These are phyloP conservation scores for Hypoxylon sp. DNA, from an alignment of 2,329 filamentous ascomycete species.

Conservation along the genomic window DNA sequence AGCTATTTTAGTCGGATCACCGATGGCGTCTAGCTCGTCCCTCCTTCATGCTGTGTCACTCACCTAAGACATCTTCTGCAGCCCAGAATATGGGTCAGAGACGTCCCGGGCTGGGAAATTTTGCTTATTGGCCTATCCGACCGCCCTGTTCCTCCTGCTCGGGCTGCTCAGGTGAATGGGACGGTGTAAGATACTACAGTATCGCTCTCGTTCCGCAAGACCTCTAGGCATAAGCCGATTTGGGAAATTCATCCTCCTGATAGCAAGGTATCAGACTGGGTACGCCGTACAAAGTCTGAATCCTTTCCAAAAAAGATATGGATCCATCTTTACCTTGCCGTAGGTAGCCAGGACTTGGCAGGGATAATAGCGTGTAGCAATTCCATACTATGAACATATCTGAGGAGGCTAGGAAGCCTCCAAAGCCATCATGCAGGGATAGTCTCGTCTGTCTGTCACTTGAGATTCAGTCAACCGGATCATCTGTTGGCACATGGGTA, in stretches of 20 bases:
- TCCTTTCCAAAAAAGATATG: slow-evolving; percentile 31
- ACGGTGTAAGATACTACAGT: slow-evolving; percentile 32
- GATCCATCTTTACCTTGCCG: slow-evolving; percentile 18
- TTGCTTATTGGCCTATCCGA: slow-evolving; percentile 30
- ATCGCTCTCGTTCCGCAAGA: slow-evolving; percentile 29
- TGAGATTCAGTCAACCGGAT: slow-evolving; percentile 15
- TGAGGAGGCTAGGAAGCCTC: slow-evolving; percentile 19
- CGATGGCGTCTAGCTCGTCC: slow-evolving; percentile 26
- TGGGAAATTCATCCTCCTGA: slow-evolving; percentile 23
- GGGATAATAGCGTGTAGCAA: slow-evolving; percentile 12
- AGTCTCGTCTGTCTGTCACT: slow-evolving; percentile 22
- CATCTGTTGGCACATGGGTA: slow-evolving; percentile 28
- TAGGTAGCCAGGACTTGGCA: slow-evolving; percentile 19
- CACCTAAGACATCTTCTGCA: slow-evolving; percentile 45
- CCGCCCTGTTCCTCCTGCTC: slow-evolving; percentile 22
- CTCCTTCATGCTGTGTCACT: slow-evolving; percentile 39
- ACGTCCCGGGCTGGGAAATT: slow-evolving; percentile 25
- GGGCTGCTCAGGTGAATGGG: slow-evolving; percentile 34
- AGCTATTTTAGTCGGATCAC: slow-evolving; percentile 32
- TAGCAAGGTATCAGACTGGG: slow-evolving; percentile 26
- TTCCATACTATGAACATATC: slow-evolving; percentile 22
- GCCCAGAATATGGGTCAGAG: slow-evolving; percentile 42
- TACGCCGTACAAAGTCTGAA: slow-evolving; percentile 24
- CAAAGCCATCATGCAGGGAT: slow-evolving; percentile 18
- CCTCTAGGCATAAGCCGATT: slow-evolving; percentile 15